Conservation (phyloP, 345 rosid genomes). For the Chamaenerion angustifolium region DNA sequence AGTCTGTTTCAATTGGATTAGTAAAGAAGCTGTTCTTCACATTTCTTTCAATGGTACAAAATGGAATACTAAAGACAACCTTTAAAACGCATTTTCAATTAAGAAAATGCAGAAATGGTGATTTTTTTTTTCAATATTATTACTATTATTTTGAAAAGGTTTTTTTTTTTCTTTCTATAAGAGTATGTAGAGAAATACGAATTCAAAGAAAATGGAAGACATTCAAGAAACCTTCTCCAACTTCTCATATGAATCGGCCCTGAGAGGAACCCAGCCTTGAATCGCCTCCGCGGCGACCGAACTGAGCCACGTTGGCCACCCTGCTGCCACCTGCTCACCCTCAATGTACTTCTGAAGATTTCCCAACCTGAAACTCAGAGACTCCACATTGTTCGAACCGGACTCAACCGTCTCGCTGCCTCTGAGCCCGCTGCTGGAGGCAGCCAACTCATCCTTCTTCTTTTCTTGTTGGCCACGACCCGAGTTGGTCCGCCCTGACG, state of each 20-base stretch:
- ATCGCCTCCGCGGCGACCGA: conserved; percentile 95
- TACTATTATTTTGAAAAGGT: too few relatives aligned
- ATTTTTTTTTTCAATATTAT: too few relatives aligned
- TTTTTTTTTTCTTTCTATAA: too few relatives aligned
- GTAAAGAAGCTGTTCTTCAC: too few relatives aligned
- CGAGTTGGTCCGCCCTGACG: conserved; percentile 23
- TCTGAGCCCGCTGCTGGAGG: conserved; percentile 15
- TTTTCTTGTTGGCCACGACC: conserved; percentile 11
- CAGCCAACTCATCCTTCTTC: conserved; percentile 8
- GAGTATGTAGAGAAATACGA: too few relatives aligned
- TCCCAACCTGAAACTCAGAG: conserved; percentile 67
- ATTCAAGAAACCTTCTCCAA: conserved; percentile 61
- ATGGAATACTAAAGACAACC: too few relatives aligned
- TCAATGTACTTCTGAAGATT: conserved; percentile 60
- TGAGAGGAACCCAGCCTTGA: conserved; percentile 92
- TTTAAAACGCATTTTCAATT: too few relatives aligned
- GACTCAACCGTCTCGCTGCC: conserved; percentile 57
- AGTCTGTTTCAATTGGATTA: too few relatives aligned
- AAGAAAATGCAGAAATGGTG: too few relatives aligned
- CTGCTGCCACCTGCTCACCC: conserved; percentile 93
- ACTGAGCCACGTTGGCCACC: conserved; percentile 99
- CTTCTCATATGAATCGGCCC: conserved; percentile 70
- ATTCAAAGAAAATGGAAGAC: neutral
- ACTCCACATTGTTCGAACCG: conserved; percentile 42
- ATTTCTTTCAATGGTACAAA: too few relatives aligned